These are phyloP conservation scores for Plasmodium cynomolgi DNA, from an alignment of 169 alveolate species.

Conservation along the genomic window DNA sequence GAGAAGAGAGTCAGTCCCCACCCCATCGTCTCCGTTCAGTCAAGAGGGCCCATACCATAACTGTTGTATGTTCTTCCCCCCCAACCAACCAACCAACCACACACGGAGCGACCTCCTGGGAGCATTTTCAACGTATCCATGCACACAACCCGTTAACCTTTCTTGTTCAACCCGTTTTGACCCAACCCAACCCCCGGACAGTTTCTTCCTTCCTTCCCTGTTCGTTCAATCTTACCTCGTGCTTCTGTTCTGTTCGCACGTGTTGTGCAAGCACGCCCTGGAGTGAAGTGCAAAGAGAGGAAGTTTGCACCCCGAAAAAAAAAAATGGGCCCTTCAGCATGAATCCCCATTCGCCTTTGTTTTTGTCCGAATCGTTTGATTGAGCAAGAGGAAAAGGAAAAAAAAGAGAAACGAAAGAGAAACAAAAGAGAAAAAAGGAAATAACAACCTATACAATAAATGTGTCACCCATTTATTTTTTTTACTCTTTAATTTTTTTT, in stretches of 20 bases:
- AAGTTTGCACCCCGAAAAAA: neutral
- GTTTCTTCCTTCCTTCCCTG: neutral
- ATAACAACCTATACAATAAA: neutral
- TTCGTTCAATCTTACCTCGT: neutral
- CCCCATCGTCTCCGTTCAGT: neutral
- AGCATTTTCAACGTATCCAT: neutral
- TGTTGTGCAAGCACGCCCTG: neutral
- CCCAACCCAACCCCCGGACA: neutral
- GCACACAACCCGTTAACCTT: neutral
- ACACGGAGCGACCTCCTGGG: neutral
- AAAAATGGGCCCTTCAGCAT: neutral
- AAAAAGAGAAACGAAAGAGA: neutral
- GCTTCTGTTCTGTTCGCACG: neutral
- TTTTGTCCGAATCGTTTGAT: neutral
- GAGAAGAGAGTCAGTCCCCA: neutral
- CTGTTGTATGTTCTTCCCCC: neutral
- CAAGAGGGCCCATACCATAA: neutral
- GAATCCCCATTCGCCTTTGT: constrained; percentile 1
- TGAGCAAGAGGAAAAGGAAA: neutral
- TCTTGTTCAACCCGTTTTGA: neutral
- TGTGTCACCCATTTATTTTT: neutral
- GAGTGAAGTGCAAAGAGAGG: neutral
- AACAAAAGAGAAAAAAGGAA: neutral
- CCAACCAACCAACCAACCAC: neutral
- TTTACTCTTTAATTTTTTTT: neutral